Evolutionary conservation across 306 rosid species (phyloP).

Genomic region (Datisca glomerata): DNA sequence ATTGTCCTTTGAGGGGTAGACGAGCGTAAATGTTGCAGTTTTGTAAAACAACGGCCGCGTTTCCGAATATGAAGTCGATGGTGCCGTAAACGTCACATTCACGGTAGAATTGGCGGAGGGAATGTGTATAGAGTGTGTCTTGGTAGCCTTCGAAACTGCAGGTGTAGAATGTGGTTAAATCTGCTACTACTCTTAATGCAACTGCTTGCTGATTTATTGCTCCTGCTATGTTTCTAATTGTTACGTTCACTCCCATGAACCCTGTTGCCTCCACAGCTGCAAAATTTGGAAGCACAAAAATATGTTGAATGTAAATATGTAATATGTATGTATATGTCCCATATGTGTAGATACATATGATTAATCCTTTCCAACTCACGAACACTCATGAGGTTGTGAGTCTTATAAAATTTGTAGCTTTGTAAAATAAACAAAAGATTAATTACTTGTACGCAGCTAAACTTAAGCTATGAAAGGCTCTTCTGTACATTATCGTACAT

Average conservation of each 20-base stretch:
- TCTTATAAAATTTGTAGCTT: too few species aligned
- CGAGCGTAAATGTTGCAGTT: conserved; percentile 26
- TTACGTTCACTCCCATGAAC: conserved; percentile 21
- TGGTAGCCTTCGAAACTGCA: conserved; percentile 38
- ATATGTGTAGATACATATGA: too few species aligned
- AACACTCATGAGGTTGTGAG: too few species aligned
- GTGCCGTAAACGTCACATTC: conserved; percentile 38
- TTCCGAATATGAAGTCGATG: conserved; percentile 32
- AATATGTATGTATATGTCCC: too few species aligned
- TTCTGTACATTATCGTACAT: too few species aligned
- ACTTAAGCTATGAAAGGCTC: too few species aligned
- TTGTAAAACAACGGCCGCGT: conserved; percentile 25
- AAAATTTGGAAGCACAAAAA: too few species aligned
- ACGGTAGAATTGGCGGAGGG: conserved; percentile 26
- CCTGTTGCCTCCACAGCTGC: conserved; percentile 26
- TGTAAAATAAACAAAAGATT: too few species aligned
- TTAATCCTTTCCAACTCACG: too few species aligned
- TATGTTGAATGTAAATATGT: too few species aligned
- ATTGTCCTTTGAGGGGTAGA: conserved; percentile 9
- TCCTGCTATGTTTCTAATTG: conserved; percentile 28
- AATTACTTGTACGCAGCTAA: too few species aligned
- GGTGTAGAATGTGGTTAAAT: conserved; percentile 21
- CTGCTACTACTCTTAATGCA: conserved; percentile 24
- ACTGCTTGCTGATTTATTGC: conserved; percentile 33
- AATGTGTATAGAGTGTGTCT: too few species aligned